Evolutionary conservation across 2,329 filamentous ascomycete genomes (phyloP).

Genomic region (Xylariales sp.): DNA sequence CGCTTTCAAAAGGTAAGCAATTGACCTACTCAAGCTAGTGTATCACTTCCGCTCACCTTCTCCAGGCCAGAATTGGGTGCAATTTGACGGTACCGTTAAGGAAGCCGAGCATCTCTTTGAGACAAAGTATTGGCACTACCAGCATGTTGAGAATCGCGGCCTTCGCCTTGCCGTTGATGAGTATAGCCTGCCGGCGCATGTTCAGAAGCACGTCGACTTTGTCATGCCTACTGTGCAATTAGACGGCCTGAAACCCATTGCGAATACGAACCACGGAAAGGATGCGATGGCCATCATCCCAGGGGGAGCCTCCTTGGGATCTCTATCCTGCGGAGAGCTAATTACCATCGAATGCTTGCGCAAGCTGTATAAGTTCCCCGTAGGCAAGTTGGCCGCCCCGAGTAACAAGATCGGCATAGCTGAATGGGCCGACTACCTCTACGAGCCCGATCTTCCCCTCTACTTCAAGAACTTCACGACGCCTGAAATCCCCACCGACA

Average conservation of each 20-base stretch:
- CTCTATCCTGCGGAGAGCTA: slow-evolving; percentile 34
- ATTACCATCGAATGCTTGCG: slow-evolving; percentile 42
- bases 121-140: slow-evolving; percentile 60
- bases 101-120: slow-evolving; percentile 65
- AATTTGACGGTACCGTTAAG: slow-evolving; percentile 64
- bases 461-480: slow-evolving; percentile 42
- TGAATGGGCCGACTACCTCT: slow-evolving; percentile 42
- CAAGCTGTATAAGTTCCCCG: slow-evolving; percentile 39
- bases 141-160: slow-evolving; percentile 44
- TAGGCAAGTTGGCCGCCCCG: slow-evolving; percentile 25
- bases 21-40: not conserved
- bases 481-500: slow-evolving; percentile 34
- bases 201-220: slow-evolving; percentile 55
- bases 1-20: slow-evolving; percentile 57
- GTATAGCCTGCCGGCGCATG: slow-evolving; percentile 55
- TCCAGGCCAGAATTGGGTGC: slow-evolving; percentile 60
- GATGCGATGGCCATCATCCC: slow-evolving; percentile 24
- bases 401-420: slow-evolving; percentile 39
- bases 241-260: slow-evolving; percentile 44
- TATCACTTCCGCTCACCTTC: not conserved
- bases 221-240: slow-evolving; percentile 56
- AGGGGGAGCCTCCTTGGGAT: slow-evolving; percentile 34
- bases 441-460: slow-evolving; percentile 36
- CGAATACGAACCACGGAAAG: slow-evolving; percentile 30
- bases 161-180: slow-evolving; percentile 56